These are phyloP conservation scores for Prunus campanulata DNA, from an alignment of 306 rosid genomes.

Conservation along the genomic window DNA sequence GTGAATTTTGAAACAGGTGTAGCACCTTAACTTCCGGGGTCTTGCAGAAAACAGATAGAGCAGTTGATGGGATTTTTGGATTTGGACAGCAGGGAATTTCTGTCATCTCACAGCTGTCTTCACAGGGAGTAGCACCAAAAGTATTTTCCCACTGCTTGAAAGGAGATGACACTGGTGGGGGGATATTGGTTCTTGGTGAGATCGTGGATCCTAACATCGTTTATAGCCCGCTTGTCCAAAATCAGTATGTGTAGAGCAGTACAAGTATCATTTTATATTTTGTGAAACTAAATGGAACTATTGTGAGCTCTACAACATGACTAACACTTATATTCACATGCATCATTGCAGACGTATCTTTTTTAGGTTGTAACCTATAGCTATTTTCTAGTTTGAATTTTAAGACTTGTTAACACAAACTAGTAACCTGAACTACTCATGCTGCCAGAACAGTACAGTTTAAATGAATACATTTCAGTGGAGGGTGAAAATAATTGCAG, in stretches of 20 bases:
- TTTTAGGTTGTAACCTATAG: too few relatives aligned
- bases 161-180: conserved; percentile 73
- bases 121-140: conserved; percentile 65
- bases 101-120: conserved; percentile 67
- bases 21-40: conserved; percentile 60
- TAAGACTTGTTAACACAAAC: too few relatives aligned
- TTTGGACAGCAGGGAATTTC: conserved; percentile 69
- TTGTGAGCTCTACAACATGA: too few relatives aligned
- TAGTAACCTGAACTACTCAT: too few relatives aligned
- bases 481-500: too few relatives aligned
- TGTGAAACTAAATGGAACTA: not conserved
- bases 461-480: too few relatives aligned
- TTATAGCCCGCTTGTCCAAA: conserved; percentile 62
- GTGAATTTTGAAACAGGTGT: conserved; percentile 51
- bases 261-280: not conserved
- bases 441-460: too few relatives aligned
- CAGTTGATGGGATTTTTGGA: conserved; percentile 78
- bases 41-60: conserved; percentile 65
- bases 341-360: too few relatives aligned
- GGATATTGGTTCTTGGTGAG: conserved; percentile 74
- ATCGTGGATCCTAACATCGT: conserved; percentile 71
- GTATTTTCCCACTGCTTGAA: conserved; percentile 71
- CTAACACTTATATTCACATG: too few relatives aligned
- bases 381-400: too few relatives aligned
- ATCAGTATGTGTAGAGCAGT: conserved; percentile 52